These are phyloP conservation scores for Tetraselmis chui DNA, from an alignment of 139 green algal genomes.

Conservation along the genomic window DNA sequence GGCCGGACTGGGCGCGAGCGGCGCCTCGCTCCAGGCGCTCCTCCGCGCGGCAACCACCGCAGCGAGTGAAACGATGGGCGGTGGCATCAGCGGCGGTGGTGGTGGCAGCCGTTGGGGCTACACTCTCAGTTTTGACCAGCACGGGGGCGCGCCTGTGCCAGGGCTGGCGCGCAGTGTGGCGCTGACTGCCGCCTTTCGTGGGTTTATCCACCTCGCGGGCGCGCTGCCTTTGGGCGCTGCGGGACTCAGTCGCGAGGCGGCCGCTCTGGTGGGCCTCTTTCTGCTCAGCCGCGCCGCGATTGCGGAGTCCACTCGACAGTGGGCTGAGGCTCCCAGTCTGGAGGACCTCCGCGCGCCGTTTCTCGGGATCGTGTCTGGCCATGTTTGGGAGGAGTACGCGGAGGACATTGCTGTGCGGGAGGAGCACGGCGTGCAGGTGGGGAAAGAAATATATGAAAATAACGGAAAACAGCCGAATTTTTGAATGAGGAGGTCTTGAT, in stretches of 20 bases:
- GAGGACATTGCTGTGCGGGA: neutral
- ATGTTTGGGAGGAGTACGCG: neutral
- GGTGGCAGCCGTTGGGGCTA: too few species aligned
- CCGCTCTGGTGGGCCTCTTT: neutral
- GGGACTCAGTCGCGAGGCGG: neutral
- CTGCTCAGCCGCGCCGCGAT: neutral
- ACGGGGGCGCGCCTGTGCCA: neutral
- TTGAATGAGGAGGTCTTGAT: neutral
- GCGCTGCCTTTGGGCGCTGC: neutral
- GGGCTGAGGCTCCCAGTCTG: neutral
- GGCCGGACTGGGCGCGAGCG: too few species aligned
- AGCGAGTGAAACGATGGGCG: too few species aligned
- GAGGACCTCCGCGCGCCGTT: neutral
- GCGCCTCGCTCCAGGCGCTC: too few species aligned
- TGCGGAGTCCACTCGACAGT: neutral
- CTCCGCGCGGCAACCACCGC: too few species aligned
- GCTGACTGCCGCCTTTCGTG: neutral
- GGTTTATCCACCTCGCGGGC: neutral
- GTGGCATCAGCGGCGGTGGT: too few species aligned
- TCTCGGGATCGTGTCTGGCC: neutral
- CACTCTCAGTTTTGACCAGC: neutral
- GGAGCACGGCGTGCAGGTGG: neutral
- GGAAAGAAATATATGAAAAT: too few species aligned
- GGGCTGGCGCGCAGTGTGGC: neutral
- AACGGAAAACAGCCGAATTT: too few species aligned